Percentiles rank a stretch among this genome's conserved stretches.
Evolutionary conservation across 2,329 filamentous ascomycete species (phyloP).

Genomic region (Arthrinium phaeospermum): DNA sequence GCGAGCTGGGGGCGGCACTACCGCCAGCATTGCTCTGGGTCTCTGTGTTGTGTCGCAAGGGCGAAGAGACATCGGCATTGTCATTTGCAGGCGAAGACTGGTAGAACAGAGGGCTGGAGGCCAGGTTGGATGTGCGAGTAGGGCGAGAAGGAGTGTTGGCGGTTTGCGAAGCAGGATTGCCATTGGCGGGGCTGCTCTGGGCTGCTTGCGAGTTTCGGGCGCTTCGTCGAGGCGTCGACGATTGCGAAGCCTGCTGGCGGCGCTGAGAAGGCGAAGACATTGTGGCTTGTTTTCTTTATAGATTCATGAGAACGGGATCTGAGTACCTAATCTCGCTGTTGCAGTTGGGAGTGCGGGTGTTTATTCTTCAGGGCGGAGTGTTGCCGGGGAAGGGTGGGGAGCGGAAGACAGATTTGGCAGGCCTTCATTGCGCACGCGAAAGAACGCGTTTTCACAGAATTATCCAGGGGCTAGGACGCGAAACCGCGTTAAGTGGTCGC

Average conservation of each 20-base stretch:
- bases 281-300: slow-evolving; percentile 27
- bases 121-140: slow-evolving; percentile 56
- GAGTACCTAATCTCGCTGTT: background rate
- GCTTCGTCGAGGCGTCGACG: slow-evolving; percentile 59
- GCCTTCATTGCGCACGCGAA: slow-evolving; percentile 14
- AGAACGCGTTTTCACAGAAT: slow-evolving; percentile 27
- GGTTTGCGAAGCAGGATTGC: slow-evolving; percentile 33
- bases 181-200: slow-evolving; percentile 52
- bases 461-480: slow-evolving; percentile 2
- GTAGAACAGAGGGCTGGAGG: slow-evolving; percentile 84
- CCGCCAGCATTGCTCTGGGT: slow-evolving; percentile 55
- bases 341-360: background rate
- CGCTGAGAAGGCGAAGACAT: slow-evolving; percentile 69
- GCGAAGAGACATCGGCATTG: slow-evolving; percentile 51
- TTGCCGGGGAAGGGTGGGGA: slow-evolving; percentile 17
- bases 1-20: slow-evolving; percentile 57
- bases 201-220: slow-evolving; percentile 60
- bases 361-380: slow-evolving; percentile 4
- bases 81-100: slow-evolving; percentile 53
- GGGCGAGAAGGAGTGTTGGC: slow-evolving; percentile 54
- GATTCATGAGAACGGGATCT: slow-evolving; percentile 21
- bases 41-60: slow-evolving; percentile 62
- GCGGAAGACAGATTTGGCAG: slow-evolving; percentile 25
- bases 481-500: slow-evolving; percentile 20
- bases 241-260: slow-evolving; percentile 61